Base-by-base conservation (phyloP, 805 yeast species). In the Starmerella powellii region DNA sequence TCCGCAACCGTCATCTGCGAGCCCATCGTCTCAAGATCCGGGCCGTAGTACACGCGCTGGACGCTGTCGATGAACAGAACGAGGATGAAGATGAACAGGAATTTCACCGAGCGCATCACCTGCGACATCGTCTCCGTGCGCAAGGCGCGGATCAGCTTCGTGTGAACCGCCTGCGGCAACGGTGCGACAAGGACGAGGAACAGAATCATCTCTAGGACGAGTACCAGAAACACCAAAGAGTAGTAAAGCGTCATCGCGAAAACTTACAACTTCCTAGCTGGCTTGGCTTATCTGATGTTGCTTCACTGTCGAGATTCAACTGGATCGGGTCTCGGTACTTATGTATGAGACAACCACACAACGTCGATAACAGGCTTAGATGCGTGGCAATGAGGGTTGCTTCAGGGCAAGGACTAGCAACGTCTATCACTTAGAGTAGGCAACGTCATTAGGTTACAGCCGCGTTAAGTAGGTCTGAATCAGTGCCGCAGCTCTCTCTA, bases 51-150 rank as follows among this genome's bases (percentile, higher is more conserved):
- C 31, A 85, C 87, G 47, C 95, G 74, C 63, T 84, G 86, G 49
- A 86, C 79, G 2, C 95, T 77, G 61, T 91, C 99, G 40, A 84
- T 62, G 59, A 91, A 91, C 49, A 91, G 69, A 27, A 91, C 73
- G 34, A 82, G 65, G 16, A 91, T 81, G 65, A 88, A 91, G 3
- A 80, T 86, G 45, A 88, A 69, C 3, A 85, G 67, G 62, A 94
- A 85, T 60, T 82, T 81, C 51, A 85, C 67, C 4, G 85, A 78
- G 49, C 85, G 73, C 55, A 79, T 81, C 45, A 86, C 74, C 51
- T 80, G 76, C 50, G 76, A 76, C 40, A 77, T 72, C 38, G 74
- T 68, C 64, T 81, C 81, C 31, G 73, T 72, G 24, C 80, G 67
- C 23, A 83, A 64, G 1, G 78, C 65, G 18, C 67, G 60, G 44